Percentiles rank a stretch among this genome's conserved stretches.
These are phyloP conservation scores for Neospermospora avenae DNA, from an alignment of 2,329 filamentous ascomycete species.

Conservation along the genomic window DNA sequence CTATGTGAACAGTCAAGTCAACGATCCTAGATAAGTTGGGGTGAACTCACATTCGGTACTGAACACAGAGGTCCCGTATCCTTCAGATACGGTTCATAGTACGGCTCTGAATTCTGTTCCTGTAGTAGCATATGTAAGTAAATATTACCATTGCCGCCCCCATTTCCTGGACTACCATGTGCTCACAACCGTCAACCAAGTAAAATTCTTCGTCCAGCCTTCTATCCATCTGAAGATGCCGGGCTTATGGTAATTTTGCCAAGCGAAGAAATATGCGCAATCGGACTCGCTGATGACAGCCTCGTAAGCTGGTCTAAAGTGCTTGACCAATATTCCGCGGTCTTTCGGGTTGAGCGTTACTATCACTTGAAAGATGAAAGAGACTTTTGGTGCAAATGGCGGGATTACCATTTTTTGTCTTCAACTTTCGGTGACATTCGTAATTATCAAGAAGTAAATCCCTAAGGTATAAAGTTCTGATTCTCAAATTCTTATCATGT, in stretches of 20 bases:
- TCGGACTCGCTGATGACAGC: constrained; percentile 42
- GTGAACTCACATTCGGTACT: constrained; percentile 7
- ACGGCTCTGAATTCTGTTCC: constrained; percentile 12
- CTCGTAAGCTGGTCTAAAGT: constrained; percentile 40
- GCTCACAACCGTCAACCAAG: constrained; percentile 15
- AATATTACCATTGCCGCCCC: background rate
- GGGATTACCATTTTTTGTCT: background rate
- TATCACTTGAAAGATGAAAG: constrained; percentile 15
- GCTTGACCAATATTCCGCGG: constrained; percentile 14
- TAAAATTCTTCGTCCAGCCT: constrained; percentile 35
- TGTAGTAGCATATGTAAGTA: background rate
- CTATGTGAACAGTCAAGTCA: too few relatives aligned
- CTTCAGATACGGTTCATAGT: constrained; percentile 15
- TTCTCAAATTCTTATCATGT: background rate
- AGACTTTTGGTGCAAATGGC: constrained; percentile 4
- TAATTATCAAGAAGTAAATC: too few relatives aligned
- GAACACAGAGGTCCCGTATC: constrained; percentile 13
- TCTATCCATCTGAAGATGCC: constrained; percentile 41
- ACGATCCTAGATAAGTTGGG: too few relatives aligned
- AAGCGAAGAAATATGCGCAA: constrained; percentile 44
- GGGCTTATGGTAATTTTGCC: constrained; percentile 36
- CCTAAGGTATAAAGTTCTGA: too few relatives aligned
- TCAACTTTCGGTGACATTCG: background rate
- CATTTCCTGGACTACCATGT: background rate
- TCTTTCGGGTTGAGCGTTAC: constrained; percentile 11